Percentiles rank a stretch among this genome's conserved stretches.
phyloP scores from a whole-genome alignment of 441 rosid species.

The Geranium incanum region DNA sequence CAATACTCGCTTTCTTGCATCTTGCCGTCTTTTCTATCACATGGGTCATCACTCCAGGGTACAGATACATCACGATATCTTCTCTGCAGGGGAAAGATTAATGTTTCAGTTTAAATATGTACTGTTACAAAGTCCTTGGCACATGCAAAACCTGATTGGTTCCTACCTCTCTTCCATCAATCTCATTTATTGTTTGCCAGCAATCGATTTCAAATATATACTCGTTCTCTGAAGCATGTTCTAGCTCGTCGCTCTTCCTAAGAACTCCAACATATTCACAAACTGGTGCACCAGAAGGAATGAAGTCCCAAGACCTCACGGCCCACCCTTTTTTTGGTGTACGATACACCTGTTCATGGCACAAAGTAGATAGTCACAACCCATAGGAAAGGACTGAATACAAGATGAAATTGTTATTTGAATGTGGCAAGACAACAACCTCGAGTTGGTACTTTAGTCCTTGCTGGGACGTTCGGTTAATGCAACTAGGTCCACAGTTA shows the following conservation, averaged over 20 bases:
- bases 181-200: constrained; percentile 47
- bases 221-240: constrained; percentile 39
- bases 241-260: constrained; percentile 37
- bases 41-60: not conserved
- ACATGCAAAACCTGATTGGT: not conserved
- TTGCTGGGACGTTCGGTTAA: constrained; percentile 46
- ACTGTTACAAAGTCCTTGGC: not conserved
- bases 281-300: constrained; percentile 53
- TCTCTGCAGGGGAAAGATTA: not conserved
- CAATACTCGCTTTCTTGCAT: constrained; percentile 22
- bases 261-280: constrained; percentile 47
- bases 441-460: constrained; percentile 43
- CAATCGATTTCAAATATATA: constrained; percentile 58
- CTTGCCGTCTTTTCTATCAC: not conserved
- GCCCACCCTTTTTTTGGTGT: constrained; percentile 58
- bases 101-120: not conserved
- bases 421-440: constrained; percentile 23
- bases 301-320: constrained; percentile 49
- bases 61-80: constrained; percentile 4
- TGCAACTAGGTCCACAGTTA: constrained; percentile 50
- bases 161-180: constrained; percentile 49
- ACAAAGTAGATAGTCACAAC: constrained; percentile 1
- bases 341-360: constrained; percentile 36
- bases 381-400: not conserved
- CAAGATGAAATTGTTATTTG: constrained; percentile 7